These are phyloP conservation scores for Globisporangium carolinianum DNA, from an alignment of 352 stramenopile species.

Conservation along the genomic window DNA sequence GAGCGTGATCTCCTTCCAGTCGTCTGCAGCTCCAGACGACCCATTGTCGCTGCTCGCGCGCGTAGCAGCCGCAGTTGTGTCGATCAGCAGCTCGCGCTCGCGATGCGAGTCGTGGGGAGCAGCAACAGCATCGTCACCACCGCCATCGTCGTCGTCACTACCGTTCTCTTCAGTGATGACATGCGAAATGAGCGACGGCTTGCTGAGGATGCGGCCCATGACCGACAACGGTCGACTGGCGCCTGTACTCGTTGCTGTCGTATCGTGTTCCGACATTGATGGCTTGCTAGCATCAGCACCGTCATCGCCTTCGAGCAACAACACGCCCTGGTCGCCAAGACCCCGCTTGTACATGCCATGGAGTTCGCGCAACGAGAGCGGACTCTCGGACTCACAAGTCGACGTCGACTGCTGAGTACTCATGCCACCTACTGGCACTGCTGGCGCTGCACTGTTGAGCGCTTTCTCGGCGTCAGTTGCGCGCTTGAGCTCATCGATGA, in stretches of 20 bases:
- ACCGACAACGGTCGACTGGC: conserved; percentile 18
- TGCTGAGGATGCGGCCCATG: conserved; percentile 42
- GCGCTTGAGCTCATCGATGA: conserved; percentile 37
- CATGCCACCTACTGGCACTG: neutral
- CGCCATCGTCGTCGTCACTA: conserved; percentile 9
- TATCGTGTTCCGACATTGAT: neutral
- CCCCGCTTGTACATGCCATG: conserved; percentile 80
- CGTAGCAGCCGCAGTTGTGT: neutral
- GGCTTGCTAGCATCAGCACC: conserved; percentile 2
- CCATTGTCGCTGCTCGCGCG: conserved; percentile 4
- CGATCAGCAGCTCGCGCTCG: conserved; percentile 10
- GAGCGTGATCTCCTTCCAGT: conserved; percentile 63
- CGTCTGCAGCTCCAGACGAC: conserved; percentile 11
- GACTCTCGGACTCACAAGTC: conserved; percentile 10
- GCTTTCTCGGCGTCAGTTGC: conserved; percentile 32
- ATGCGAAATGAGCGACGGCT: conserved; percentile 19
- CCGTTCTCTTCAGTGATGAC: conserved; percentile 33
- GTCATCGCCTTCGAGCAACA: conserved; percentile 31
- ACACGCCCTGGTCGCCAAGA: conserved; percentile 61
- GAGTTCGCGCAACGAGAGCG: conserved; percentile 54
- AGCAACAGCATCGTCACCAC: conserved; percentile 3
- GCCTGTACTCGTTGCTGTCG: neutral
- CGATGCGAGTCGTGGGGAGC: neutral
- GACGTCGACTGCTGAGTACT: neutral
- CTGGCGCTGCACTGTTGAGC: conserved; percentile 1